phyloP scores from a whole-genome alignment of 805 yeast species.

The Cyberlindnera samutprakarnensis region DNA sequence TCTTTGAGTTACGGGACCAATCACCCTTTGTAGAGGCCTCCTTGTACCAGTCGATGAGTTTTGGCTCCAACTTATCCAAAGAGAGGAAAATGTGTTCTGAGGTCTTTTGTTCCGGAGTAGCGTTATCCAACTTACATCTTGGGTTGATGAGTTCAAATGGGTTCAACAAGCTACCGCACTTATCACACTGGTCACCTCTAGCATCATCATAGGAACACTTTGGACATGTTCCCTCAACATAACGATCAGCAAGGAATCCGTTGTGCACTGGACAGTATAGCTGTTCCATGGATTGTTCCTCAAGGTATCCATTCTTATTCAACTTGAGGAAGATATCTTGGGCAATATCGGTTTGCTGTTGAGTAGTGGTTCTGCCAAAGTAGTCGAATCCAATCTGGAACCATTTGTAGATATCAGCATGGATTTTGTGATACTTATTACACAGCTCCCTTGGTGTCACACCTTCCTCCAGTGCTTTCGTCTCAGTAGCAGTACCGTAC shows the following conservation, averaged over 20 bases:
- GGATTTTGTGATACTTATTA: conserved; percentile 83
- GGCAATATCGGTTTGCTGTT: conserved; percentile 86
- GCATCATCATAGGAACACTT: conserved; percentile 94
- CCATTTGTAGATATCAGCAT: conserved; percentile 91
- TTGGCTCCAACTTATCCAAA: conserved; percentile 77
- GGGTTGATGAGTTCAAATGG: conserved; percentile 93
- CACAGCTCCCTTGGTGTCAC: conserved; percentile 85
- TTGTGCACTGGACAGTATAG: conserved; percentile 86
- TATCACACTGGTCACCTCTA: conserved; percentile 98
- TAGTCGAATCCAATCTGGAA: conserved; percentile 90
- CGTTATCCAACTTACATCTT: conserved; percentile 86
- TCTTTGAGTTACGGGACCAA: conserved; percentile 89
- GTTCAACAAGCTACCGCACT: conserved; percentile 83
- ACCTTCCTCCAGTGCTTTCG: conserved; percentile 92
- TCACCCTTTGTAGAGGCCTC: conserved; percentile 62
- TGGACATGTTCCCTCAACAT: conserved; percentile 96
- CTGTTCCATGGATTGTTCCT: conserved; percentile 84
- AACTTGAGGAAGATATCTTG: conserved; percentile 84
- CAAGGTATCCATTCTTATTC: conserved; percentile 69
- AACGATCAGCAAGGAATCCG: conserved; percentile 91
- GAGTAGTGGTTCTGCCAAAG: conserved; percentile 95
- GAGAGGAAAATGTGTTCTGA: conserved; percentile 83
- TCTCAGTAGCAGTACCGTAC: conserved; percentile 99
- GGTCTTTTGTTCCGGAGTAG: conserved; percentile 70
- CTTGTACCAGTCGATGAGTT: conserved; percentile 63